Evolutionary conservation across 2,329 filamentous ascomycete species (phyloP), one percentile per base, ranked within the genome.

Genomic region (Neonectria punicea): DNA sequence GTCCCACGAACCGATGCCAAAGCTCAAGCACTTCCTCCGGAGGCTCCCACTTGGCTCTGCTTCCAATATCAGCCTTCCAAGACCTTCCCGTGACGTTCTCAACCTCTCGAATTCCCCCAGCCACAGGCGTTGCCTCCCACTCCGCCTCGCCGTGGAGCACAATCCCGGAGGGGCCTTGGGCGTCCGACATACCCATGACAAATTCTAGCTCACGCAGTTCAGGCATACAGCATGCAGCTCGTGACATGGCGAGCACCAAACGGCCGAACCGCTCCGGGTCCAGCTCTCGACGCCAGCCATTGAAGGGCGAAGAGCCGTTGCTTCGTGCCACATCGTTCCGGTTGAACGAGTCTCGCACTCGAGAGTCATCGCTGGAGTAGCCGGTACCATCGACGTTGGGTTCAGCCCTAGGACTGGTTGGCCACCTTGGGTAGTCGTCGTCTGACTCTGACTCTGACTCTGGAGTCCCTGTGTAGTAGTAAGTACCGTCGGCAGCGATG

Each of bases 141-240:
- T 46, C 43, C 6, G 11, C 20, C 43, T 9, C 43, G 10, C 43
- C 43, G 43, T 22, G n/a, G 16, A 57, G 43, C 3, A 57, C 28
- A 57, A 57, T 57, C 20, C 54, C 54, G 9, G 54, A 57, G 20
- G 43, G 30, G 30, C 30, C 28, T 22, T 57, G 54, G 25, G 30
- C 11, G 18, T 57, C 43, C 43, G 54, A 57, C 54, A 57, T 57
- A 11, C 54, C 54, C 43, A 57, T 57, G 41, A 25, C 36, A 57
- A 57, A 57, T n/a, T 57, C 54, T n/a, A 57, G 43, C 25, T 57
- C 54, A 3, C 43, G 41, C 18, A 57, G 54, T 14, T 13, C 54
- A 13, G 54, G 54, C 54, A 57, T 57, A 8, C 54, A 57, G 54
- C 54, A 57, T 14, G 32, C 14, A 39, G 54, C 54, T 34, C 54